Evolutionary conservation across 441 rosid genomes (phyloP), one percentile per base, ranked within the genome.

Genomic region (Jatropha multifida): DNA sequence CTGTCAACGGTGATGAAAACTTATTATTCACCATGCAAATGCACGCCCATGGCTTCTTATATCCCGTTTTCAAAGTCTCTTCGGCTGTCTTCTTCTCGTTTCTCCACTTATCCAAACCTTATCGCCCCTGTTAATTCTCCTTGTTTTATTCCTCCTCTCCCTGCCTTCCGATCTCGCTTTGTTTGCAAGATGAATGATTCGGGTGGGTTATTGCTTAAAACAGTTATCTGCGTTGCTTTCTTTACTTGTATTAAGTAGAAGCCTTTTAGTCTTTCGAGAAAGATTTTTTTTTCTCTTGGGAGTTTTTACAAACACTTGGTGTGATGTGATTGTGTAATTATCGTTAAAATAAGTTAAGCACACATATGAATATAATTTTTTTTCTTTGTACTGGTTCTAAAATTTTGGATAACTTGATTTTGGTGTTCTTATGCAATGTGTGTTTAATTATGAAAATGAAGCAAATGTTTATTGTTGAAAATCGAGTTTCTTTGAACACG

Each of bases 271-370:
- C 23, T 38, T 17, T 41, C 3, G 15, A 59, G 40, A 59, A 27
- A 10, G 64, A 23, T 2, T 2, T 11, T 2, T 64, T 70, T 44
- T 62, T 46, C 13, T 61, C n/a, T 54, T 32, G 38, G 78, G 78
- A 68, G 12, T 80, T 85, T 77, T 58, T 18, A 52, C 85, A 61
- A 85, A 74, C 79, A 69, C 3, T 59, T 83, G 79, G 79, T 2
- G 66, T 72, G 74, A 4, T n/a, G 14, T 18, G 51, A 9, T 12
- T 32, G 38, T 26, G 15, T 42, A 38, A n/a, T 11, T 18, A 5
- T 63, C 13, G 13, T 38, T 65, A 5, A n/a, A 23, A 54, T 54
- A 54, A 54, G 56, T 52, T n/a, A 54, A 54, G 58, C 58, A 52
- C 20, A 6, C 58, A 4, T 5, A 54, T 7, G 9, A 54, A 54